Evolutionary conservation across 2,329 filamentous ascomycete genomes (phyloP), one percentile per base, ranked within the genome.

Genomic region (Falciphora oryzae): DNA sequence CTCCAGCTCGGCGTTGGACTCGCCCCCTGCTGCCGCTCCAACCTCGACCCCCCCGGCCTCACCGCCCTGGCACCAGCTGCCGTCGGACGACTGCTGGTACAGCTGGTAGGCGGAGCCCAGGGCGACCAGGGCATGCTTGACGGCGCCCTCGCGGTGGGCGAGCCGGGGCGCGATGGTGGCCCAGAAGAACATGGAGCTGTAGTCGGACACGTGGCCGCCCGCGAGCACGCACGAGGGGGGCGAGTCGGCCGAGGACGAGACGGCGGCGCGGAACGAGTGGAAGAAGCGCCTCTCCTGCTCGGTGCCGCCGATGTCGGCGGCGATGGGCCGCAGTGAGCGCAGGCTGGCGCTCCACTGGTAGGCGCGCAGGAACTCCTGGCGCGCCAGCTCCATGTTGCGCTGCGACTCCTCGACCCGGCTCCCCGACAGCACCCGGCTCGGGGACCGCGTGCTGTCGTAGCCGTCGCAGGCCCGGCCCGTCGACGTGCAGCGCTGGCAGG

Each of bases 401-500:
- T 28, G 57, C 28, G 62, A 50, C 32, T 44, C 32, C 32, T 61
- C 32, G 60, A 32, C n/a, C 22, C 32, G 66, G 38, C 31, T 59
- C 28, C 59, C 57, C 25, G 63, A 66, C 4, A 65, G 62, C 8
- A 66, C 56, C 44, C 65, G 64, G 59, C 65, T 67, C 10, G 66
- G 65, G 29, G 66, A 62, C 14, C 63, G 62, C n/a, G 62, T 68
- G 64, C 65, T 65, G 63, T 71, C 74, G 68, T 79, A 78, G 59
- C 75, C 75, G 65, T 76, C 75, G 65, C 75, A 76, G 63, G 69
- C 73, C 31, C 74, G 70, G 4, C 74, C 73, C 4, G 73, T 76
- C 4, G 71, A 73, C 16, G 71, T 72, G 67, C 75, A 77, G 38
- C 73, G 71, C 27, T 71, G 65, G 65, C 75, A 77, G 8, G 71